phyloP scores from a whole-genome alignment of 768 basidiomycete species.

The Tubosaeta sp. region DNA sequence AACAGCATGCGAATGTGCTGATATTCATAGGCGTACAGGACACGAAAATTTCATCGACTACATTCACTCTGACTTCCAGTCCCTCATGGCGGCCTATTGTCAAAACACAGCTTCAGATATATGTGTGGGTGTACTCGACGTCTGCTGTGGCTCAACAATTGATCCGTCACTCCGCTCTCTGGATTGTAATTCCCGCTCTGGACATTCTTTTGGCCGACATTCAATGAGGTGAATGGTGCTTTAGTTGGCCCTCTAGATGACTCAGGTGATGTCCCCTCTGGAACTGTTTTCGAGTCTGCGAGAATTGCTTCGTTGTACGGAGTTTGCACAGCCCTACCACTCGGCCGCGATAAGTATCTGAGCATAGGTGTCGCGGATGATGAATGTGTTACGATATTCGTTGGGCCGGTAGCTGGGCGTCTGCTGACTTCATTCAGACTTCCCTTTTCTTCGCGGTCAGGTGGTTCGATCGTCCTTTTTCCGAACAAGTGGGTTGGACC shows the following conservation, averaged over 20 bases:
- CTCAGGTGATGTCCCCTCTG: not conserved
- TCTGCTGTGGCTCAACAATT: not conserved
- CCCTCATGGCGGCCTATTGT: not conserved
- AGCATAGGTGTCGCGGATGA: not conserved
- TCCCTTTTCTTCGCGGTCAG: conserved; percentile 1
- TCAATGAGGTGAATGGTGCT: too few species aligned
- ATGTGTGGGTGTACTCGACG: not conserved
- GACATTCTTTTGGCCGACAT: not conserved
- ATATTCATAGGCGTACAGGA: not conserved
- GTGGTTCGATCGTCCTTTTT: not conserved
- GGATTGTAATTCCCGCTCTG: not conserved
- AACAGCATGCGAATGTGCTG: not conserved
- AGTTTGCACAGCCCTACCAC: not conserved
- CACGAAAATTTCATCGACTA: not conserved
- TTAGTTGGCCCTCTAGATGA: too few species aligned
- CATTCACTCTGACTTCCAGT: not conserved
- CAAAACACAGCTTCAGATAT: not conserved
- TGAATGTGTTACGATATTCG: not conserved
- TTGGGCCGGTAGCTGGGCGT: conserved; percentile 8
- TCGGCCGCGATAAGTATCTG: not conserved
- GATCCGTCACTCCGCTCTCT: not conserved
- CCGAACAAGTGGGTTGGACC: conserved; percentile 1
- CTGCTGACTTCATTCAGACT: not conserved
- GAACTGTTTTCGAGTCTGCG: not conserved
- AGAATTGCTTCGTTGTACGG: not conserved